phyloP scores from a whole-genome alignment of 1,284 basidiomycete species.

The Leccinum proximum region DNA sequence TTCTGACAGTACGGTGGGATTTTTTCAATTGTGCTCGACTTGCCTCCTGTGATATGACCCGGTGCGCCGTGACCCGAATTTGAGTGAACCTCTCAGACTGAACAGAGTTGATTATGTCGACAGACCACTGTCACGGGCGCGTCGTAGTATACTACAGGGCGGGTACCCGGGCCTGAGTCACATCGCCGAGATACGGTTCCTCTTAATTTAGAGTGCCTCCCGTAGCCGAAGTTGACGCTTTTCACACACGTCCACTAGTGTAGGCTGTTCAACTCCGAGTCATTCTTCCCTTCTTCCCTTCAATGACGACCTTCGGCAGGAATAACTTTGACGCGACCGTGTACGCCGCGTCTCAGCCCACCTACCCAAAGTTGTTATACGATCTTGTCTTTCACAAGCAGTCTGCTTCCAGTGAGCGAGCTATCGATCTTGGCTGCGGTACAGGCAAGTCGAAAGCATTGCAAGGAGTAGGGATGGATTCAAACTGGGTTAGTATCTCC shows the following conservation, averaged over 20 bases:
- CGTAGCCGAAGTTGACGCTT: background rate
- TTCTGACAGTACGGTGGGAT: background rate
- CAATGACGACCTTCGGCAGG: conserved; percentile 13
- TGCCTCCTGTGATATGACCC: background rate
- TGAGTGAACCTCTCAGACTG: too few relatives aligned
- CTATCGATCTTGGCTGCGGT: conserved; percentile 79
- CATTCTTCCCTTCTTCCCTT: background rate
- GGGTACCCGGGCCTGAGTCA: too few relatives aligned
- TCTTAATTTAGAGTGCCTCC: too few relatives aligned
- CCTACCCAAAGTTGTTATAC: conserved; percentile 62
- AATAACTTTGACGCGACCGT: conserved; percentile 45
- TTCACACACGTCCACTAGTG: background rate
- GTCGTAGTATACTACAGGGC: too few relatives aligned
- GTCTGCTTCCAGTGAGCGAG: conserved; percentile 44
- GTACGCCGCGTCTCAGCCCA: conserved; percentile 62
- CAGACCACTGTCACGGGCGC: too few relatives aligned
- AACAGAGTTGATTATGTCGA: too few relatives aligned
- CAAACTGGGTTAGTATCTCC: conserved; percentile 59
- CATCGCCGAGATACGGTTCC: too few relatives aligned
- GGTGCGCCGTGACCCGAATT: too few relatives aligned
- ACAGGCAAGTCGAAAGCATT: conserved; percentile 40
- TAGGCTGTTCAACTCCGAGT: background rate
- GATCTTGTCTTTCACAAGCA: conserved; percentile 55
- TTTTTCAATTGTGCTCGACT: background rate
- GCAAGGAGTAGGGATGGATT: conserved; percentile 38